phyloP scores from a whole-genome alignment of 805 yeast genomes.

The Saturnispora gosingensis region DNA sequence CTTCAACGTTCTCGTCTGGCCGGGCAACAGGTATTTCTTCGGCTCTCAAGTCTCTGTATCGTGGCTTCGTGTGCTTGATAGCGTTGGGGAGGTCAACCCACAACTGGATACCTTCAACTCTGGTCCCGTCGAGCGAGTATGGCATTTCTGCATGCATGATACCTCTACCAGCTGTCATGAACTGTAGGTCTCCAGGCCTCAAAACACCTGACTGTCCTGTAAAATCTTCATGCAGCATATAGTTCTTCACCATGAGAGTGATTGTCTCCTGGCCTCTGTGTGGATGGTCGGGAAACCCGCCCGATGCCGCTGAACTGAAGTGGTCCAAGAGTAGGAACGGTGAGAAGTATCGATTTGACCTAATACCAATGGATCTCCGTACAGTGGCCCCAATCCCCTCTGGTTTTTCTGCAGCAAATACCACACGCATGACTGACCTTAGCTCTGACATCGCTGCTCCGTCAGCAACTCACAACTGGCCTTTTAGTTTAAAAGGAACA shows the following conservation, averaged over 20 bases:
- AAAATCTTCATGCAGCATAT: slow-evolving; percentile 76
- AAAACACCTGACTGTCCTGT: slow-evolving; percentile 76
- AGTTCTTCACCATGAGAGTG: slow-evolving; percentile 56
- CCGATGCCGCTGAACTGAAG: slow-evolving; percentile 51
- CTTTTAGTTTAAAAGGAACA: not conserved
- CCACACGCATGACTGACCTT: slow-evolving; percentile 42
- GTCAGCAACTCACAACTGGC: not conserved
- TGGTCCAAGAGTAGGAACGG: slow-evolving; percentile 82
- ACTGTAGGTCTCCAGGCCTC: slow-evolving; percentile 77
- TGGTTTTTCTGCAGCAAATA: slow-evolving; percentile 57
- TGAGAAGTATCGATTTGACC: slow-evolving; percentile 59
- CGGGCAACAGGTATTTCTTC: slow-evolving; percentile 62
- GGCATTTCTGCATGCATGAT: slow-evolving; percentile 86
- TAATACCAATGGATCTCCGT: slow-evolving; percentile 69
- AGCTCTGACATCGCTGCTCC: slow-evolving; percentile 17
- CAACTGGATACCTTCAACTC: slow-evolving; percentile 61
- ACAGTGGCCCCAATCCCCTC: slow-evolving; percentile 87
- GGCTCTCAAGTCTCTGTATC: slow-evolving; percentile 67
- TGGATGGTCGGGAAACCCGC: slow-evolving; percentile 80
- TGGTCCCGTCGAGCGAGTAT: slow-evolving; percentile 41
- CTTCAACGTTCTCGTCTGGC: slow-evolving; percentile 53
- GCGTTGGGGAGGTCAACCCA: slow-evolving; percentile 78
- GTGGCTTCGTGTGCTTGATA: slow-evolving; percentile 55
- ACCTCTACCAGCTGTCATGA: slow-evolving; percentile 91
- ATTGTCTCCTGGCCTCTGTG: slow-evolving; percentile 78